Conservation (phyloP, 2,329 filamentous ascomycete genomes). For the Penicillium freii region DNA sequence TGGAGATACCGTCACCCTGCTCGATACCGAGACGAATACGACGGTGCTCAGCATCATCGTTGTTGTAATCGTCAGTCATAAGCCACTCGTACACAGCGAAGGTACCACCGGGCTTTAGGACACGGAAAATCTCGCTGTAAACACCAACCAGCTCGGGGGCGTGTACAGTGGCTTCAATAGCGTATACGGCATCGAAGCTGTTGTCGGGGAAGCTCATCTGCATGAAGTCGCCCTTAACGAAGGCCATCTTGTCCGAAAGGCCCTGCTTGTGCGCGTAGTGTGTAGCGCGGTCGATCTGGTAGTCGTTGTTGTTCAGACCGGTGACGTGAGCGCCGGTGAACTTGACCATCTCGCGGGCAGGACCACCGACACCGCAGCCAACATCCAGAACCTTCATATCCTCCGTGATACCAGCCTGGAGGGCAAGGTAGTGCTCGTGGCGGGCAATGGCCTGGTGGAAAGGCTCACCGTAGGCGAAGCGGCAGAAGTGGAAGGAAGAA, state of each 20-base stretch:
- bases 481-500: constrained; percentile 95
- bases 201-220: constrained; percentile 95
- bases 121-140: constrained; percentile 90
- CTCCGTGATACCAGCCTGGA: constrained; percentile 80
- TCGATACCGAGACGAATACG: constrained; percentile 93
- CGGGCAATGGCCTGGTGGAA: constrained; percentile 91
- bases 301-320: constrained; percentile 98
- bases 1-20: constrained; percentile 92
- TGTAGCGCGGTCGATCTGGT: constrained; percentile 94
- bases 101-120: constrained; percentile 90
- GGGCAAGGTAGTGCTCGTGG: constrained; percentile 96
- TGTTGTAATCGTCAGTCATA: constrained; percentile 95
- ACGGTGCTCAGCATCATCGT: constrained; percentile 79
- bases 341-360: constrained; percentile 92
- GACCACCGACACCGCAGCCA: constrained; percentile 93
- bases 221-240: constrained; percentile 98
- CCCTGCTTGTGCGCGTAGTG: constrained; percentile 79
- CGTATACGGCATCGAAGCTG: constrained; percentile 91
- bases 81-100: constrained; percentile 99
- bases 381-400: constrained; percentile 91
- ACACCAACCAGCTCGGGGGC: constrained; percentile 87
- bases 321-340: constrained; percentile 88
- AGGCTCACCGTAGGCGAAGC: constrained; percentile 79
- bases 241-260: constrained; percentile 74
- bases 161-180: constrained; percentile 95